Percentiles rank a stretch among this genome's conserved stretches.
These are phyloP conservation scores for Kodamaea derodonti DNA, from an alignment of 1,139 yeast genomes.

Conservation along the genomic window DNA sequence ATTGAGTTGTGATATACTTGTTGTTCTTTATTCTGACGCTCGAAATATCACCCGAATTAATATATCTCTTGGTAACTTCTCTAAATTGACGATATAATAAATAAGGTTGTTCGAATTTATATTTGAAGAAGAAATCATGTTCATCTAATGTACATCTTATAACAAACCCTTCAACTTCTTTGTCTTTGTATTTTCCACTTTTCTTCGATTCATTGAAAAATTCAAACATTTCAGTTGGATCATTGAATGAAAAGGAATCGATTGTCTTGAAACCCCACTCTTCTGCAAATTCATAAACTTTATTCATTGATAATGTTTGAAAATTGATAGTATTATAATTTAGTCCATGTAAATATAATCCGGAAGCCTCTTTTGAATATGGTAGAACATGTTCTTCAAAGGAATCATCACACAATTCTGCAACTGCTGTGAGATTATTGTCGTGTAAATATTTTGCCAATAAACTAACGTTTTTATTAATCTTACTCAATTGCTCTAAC, in stretches of 20 bases:
- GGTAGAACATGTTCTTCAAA: slow-evolving; percentile 94
- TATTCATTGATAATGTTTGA: slow-evolving; percentile 56
- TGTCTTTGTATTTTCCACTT: slow-evolving; percentile 67
- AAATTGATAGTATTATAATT: slow-evolving; percentile 67
- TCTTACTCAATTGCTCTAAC: slow-evolving; percentile 42
- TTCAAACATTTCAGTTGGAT: slow-evolving; percentile 37
- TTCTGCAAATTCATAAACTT: slow-evolving; percentile 58
- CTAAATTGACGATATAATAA: slow-evolving; percentile 86
- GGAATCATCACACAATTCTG: slow-evolving; percentile 86
- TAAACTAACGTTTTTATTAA: slow-evolving; percentile 37
- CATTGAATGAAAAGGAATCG: slow-evolving; percentile 38
- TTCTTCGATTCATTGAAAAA: slow-evolving; percentile 57
- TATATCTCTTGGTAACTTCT: slow-evolving; percentile 68
- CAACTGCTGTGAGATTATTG: slow-evolving; percentile 74
- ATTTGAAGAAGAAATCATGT: slow-evolving; percentile 77
- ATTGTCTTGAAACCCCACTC: slow-evolving; percentile 71
- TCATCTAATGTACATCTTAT: slow-evolving; percentile 48
- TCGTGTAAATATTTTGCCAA: slow-evolving; percentile 55
- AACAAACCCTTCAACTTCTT: slow-evolving; percentile 92
- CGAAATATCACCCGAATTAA: slow-evolving; percentile 23
- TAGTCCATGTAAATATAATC: slow-evolving; percentile 86
- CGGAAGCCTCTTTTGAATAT: slow-evolving; percentile 64
- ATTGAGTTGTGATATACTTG: slow-evolving; percentile 58
- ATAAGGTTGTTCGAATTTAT: slow-evolving; percentile 93
- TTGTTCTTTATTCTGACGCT: slow-evolving; percentile 47